phyloP scores from a whole-genome alignment of 768 basidiomycete genomes.

The Leccinum variicolor region DNA sequence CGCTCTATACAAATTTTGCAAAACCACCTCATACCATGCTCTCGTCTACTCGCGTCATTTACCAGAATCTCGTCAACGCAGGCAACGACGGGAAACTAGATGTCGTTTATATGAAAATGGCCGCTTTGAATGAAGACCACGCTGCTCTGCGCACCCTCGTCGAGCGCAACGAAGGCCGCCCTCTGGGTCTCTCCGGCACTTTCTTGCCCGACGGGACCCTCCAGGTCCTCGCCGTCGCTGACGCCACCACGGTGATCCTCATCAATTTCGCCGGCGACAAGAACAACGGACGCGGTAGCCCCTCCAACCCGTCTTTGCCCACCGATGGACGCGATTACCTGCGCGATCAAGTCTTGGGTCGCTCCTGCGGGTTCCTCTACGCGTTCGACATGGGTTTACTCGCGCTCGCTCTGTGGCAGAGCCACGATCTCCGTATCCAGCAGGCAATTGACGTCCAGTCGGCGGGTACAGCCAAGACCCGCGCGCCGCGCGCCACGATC shows the following conservation, averaged over 20 bases:
- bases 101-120: conserved; percentile 14
- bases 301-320: conserved; percentile 15
- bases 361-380: conserved; percentile 25
- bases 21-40: not conserved
- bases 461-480: conserved; percentile 9
- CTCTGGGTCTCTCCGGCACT: conserved; percentile 29
- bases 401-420: conserved; percentile 30
- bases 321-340: conserved; percentile 25
- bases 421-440: conserved; percentile 31
- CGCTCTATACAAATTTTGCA: not conserved
- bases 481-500: conserved; percentile 19
- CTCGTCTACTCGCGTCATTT: conserved; percentile 4
- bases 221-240: conserved; percentile 26
- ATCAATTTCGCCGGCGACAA: conserved; percentile 27
- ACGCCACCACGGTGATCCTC: conserved; percentile 24
- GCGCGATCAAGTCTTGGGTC: conserved; percentile 28
- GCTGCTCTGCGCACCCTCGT: conserved; percentile 19
- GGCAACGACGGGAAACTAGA: conserved; percentile 24
- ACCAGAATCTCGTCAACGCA: conserved; percentile 28
- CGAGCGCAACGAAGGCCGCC: conserved; percentile 32
- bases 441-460: conserved; percentile 32
- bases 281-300: conserved; percentile 32
- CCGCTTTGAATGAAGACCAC: conserved; percentile 22
- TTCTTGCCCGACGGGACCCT: conserved; percentile 24
- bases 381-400: conserved; percentile 31